Conservation (phyloP, 2,329 filamentous ascomycete species). For the Bipolaris oryzae region DNA sequence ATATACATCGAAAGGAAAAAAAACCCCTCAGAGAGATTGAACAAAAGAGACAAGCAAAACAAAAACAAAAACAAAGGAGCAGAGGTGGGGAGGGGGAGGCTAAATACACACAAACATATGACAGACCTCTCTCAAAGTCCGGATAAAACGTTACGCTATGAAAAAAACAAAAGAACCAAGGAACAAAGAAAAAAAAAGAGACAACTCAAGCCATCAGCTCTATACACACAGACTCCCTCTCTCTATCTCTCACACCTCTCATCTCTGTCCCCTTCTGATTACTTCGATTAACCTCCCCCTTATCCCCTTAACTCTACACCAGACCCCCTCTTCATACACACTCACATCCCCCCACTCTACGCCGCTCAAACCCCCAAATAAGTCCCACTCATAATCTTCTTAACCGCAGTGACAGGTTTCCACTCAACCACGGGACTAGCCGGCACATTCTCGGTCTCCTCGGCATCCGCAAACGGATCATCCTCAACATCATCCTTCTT, state of each 20-base stretch:
- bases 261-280: neutral
- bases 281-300: neutral
- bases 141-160: neutral
- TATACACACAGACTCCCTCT: neutral
- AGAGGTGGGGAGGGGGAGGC: neutral
- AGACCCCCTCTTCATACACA: neutral
- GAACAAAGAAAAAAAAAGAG: neutral
- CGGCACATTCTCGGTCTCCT: conserved; percentile 40
- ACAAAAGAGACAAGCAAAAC: neutral
- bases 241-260: neutral
- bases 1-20: neutral
- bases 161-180: neutral
- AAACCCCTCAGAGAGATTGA: neutral
- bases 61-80: too few relatives aligned
- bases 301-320: too few relatives aligned
- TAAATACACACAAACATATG: neutral
- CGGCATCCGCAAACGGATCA: conserved; percentile 75
- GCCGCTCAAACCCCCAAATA: conserved; percentile 41
- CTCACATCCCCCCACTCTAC: neutral
- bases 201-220: neutral
- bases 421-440: conserved; percentile 36
- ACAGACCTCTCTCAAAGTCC: neutral
- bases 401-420: conserved; percentile 44
- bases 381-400: conserved; percentile 47
- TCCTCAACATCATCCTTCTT: conserved; percentile 51